These are phyloP conservation scores for Candida tibetensis DNA, from an alignment of 805 yeast genomes.

Conservation along the genomic window DNA sequence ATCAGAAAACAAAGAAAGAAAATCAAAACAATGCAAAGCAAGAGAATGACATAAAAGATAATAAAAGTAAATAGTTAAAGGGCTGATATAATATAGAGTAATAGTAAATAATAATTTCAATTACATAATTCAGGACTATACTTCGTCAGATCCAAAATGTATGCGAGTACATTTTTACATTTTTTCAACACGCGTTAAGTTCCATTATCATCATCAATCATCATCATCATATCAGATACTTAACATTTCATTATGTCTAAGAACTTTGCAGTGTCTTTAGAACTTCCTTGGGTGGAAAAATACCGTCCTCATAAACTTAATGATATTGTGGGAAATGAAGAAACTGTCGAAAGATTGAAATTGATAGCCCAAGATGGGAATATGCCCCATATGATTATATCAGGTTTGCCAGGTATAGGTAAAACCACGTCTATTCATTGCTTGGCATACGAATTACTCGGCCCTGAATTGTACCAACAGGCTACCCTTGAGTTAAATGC, in stretches of 20 bases:
- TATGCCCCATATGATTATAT: slow-evolving; percentile 93
- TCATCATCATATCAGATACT: no score
- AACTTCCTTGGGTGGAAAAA: slow-evolving; percentile 76
- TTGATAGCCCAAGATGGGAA: slow-evolving; percentile 90
- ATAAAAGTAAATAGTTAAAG: background rate
- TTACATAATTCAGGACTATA: no score
- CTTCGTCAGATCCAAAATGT: no score
- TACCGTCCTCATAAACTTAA: slow-evolving; percentile 77
- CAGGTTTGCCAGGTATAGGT: slow-evolving; percentile 97
- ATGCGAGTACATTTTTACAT: no score
- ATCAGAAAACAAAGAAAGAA: slow-evolving; percentile 18
- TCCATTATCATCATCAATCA: no score
- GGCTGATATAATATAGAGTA: no score
- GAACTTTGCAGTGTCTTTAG: slow-evolving; percentile 19
- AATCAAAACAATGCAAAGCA: background rate
- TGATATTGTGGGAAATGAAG: slow-evolving; percentile 92
- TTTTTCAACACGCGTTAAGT: no score
- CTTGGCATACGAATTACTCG: slow-evolving; percentile 79
- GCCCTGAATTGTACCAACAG: slow-evolving; percentile 60
- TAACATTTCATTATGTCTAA: slow-evolving; percentile 9
- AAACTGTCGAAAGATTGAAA: slow-evolving; percentile 78
- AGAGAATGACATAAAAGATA: background rate
- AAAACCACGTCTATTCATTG: slow-evolving; percentile 93
- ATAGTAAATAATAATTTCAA: no score
- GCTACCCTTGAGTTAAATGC: slow-evolving; percentile 95